These are phyloP conservation scores for Phytophthora chlamydospora DNA, from an alignment of 352 stramenopile species.

Conservation along the genomic window DNA sequence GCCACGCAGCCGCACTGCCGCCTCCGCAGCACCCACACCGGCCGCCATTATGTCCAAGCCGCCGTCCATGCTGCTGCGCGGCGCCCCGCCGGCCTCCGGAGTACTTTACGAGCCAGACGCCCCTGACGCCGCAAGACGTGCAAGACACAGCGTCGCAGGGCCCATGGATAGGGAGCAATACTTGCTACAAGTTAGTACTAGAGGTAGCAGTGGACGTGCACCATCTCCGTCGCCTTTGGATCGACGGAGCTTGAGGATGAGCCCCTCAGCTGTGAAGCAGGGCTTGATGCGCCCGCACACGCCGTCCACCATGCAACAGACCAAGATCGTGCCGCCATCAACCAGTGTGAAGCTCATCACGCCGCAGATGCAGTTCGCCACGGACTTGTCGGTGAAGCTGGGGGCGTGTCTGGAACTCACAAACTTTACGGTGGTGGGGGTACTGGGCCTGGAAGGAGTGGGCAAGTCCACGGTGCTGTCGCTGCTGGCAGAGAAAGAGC, in stretches of 20 bases:
- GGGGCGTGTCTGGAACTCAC: conserved; percentile 65
- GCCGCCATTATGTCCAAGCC: conserved; percentile 49
- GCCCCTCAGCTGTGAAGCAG: not conserved
- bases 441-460: conserved; percentile 67
- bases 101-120: conserved; percentile 36
- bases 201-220: conserved; percentile 6
- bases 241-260: conserved; percentile 11
- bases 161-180: conserved; percentile 20
- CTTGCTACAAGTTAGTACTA: conserved; percentile 24
- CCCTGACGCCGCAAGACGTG: conserved; percentile 7
- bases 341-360: conserved; percentile 66
- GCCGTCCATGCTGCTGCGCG: conserved; percentile 42
- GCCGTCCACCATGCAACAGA: conserved; percentile 22
- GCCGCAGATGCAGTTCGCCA: conserved; percentile 63
- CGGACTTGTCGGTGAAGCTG: conserved; percentile 60
- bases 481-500: conserved; percentile 38
- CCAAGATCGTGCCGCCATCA: conserved; percentile 31
- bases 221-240: conserved; percentile 9
- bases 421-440: conserved; percentile 73
- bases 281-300: not conserved
- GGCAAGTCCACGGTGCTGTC: conserved; percentile 82
- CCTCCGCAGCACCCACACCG: conserved; percentile 3
- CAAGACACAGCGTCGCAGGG: conserved; percentile 6
- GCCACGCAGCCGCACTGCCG: conserved; percentile 38
- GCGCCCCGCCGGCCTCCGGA: conserved; percentile 11